Base-by-base conservation (phyloP, 306 rosid genomes). In the Cicer arietinum region DNA sequence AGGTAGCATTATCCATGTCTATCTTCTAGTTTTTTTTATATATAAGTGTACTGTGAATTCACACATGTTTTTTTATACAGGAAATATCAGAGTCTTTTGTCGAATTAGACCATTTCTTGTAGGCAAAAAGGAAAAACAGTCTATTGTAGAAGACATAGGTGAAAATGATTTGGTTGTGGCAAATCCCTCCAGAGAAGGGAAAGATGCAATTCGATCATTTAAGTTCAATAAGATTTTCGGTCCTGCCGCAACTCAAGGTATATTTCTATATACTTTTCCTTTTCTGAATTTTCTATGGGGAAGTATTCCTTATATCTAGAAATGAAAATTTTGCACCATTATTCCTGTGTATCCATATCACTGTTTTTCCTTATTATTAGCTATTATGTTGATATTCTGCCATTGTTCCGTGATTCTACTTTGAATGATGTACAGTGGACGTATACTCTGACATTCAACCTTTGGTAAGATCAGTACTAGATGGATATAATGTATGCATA, bases 61-160 rank as follows among this genome's bases (percentile, higher is more conserved):
- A 78, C 69, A 42, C 58, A 0, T n/a, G 0, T 43, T 41, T 70
- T 71, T 20, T 39, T 41, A 73, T 74, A 11, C 78, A 89, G 93
- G 93, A 83, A 89, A 89, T 75, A 86, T 89, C 77, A 81, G 90
- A 73, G 90, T 89, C 64, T 89, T 79, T 71, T 89, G 93, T 81
- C 84, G 93, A 76, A 73, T 86, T 30, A 78, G 77, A 65, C 94
- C 94, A 8, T 87, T 75, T 77, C 60, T 60, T 61, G 6, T 61
- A 0, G 84, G 75, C 11, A 79, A 63, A 35, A 78, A 56, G 76
- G 84, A 85, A 75, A 78, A 77, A 72, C 22, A 82, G 11, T 73
- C 80, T 43, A 73, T 82, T 67, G 75, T 85, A 35, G 82, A 82
- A 35, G 82, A 71, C 76, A 50, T 72, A 18, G 82, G 84, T 61